phyloP scores from a whole-genome alignment of 345 rosid genomes.

The Leavenworthia alabamica region DNA sequence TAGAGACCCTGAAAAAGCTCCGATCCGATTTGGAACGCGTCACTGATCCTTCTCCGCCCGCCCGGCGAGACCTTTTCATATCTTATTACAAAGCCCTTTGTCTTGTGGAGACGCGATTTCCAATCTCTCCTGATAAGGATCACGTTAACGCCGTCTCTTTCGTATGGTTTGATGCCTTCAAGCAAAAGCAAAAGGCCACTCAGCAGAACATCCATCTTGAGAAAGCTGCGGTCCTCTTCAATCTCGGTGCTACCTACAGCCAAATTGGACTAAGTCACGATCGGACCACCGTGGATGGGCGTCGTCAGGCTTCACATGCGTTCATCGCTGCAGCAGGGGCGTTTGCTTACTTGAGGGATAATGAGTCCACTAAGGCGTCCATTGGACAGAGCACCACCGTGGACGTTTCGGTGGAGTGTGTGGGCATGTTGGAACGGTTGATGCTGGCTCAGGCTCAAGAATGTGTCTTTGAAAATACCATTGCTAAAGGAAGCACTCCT shows the following conservation, averaged over 20 bases:
- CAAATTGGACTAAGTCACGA: conserved; percentile 81
- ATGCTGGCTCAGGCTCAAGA: conserved; percentile 98
- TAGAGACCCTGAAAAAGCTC: conserved; percentile 55
- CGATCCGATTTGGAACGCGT: conserved; percentile 81
- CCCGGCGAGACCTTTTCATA: conserved; percentile 73
- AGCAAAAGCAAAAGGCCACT: conserved; percentile 68
- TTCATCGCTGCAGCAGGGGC: conserved; percentile 86
- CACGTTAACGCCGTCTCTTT: conserved; percentile 77
- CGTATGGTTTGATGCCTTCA: conserved; percentile 86
- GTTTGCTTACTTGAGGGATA: conserved; percentile 66
- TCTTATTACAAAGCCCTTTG: conserved; percentile 71
- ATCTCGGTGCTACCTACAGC: conserved; percentile 76
- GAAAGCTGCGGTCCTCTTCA: conserved; percentile 85
- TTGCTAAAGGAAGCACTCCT: conserved; percentile 93
- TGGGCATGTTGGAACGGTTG: conserved; percentile 84
- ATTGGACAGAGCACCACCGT: conserved; percentile 70
- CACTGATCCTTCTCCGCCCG: conserved; percentile 59
- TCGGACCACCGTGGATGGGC: conserved; percentile 71
- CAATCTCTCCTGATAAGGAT: conserved; percentile 77
- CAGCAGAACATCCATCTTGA: conserved; percentile 93
- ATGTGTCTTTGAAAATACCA: conserved; percentile 90
- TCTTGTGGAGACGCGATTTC: conserved; percentile 88
- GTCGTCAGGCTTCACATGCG: conserved; percentile 85
- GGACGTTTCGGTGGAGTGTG: conserved; percentile 83
- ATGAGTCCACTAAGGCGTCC: conserved; percentile 66